Percentiles rank a stretch among this genome's conserved stretches.
Evolutionary conservation across 768 basidiomycete genomes (phyloP).

Genomic region (Kwoniella botswanensis): DNA sequence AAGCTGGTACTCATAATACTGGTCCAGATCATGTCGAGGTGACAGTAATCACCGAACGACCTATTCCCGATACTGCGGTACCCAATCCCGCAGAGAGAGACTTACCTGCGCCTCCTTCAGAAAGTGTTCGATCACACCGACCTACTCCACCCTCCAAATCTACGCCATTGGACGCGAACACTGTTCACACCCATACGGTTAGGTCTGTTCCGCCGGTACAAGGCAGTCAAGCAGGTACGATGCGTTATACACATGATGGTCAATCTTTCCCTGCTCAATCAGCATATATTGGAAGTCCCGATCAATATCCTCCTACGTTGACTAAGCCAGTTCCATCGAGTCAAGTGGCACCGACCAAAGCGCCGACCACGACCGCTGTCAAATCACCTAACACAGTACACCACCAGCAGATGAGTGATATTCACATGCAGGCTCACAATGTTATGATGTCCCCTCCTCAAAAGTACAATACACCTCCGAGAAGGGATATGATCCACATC

Average conservation of each 20-base stretch:
- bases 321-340: constrained; percentile 7
- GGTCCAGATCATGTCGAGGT: constrained; percentile 32
- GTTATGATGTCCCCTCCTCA: constrained; percentile 13
- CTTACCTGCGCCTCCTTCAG: constrained; percentile 35
- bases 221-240: constrained; percentile 6
- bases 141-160: constrained; percentile 16
- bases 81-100: constrained; percentile 33
- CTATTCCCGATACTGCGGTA: constrained; percentile 21
- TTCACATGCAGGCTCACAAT: constrained; percentile 16
- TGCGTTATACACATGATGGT: neutral
- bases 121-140: constrained; percentile 32
- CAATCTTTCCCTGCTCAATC: constrained; percentile 5
- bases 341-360: constrained; percentile 8
- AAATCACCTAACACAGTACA: neutral
- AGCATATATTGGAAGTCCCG: constrained; percentile 16
- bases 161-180: constrained; percentile 7
- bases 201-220: neutral
- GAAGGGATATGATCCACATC: constrained; percentile 22
- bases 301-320: constrained; percentile 17
- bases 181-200: neutral
- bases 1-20: neutral
- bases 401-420: constrained; percentile 1
- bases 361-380: neutral
- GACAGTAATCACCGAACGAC: constrained; percentile 26
- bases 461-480: neutral